A percentile compares a stretch with the other conserved stretches of the same genome.
Evolutionary conservation across 2,329 filamentous ascomycete genomes (phyloP).

Genomic region (Calonectria pseudoreteaudii): DNA sequence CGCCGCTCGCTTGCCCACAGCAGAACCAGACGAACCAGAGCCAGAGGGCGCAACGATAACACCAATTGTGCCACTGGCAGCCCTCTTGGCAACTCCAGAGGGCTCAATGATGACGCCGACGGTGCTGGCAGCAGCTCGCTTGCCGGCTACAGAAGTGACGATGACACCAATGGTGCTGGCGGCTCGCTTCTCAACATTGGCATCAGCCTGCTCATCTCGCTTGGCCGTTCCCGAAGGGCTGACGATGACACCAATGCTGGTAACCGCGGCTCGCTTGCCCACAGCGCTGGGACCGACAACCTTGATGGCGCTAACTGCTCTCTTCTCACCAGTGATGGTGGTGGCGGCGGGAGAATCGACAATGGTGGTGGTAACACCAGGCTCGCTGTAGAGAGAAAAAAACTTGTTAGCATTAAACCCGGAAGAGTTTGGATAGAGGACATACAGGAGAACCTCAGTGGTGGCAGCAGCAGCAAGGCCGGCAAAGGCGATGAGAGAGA

Average conservation of each 20-base stretch:
- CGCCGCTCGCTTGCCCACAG: neutral
- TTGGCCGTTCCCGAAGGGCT: neutral
- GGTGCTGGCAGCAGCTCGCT: neutral
- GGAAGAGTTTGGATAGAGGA: no score
- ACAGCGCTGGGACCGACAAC: neutral
- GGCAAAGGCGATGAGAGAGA: constrained; percentile 36
- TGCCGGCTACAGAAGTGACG: neutral
- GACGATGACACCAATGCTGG: neutral
- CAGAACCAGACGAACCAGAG: neutral
- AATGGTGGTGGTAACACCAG: neutral
- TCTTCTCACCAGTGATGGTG: neutral
- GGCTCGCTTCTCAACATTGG: neutral
- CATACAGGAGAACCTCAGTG: neutral
- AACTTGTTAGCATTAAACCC: neutral
- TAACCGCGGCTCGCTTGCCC: neutral
- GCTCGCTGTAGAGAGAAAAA: neutral
- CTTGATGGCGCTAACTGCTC: neutral
- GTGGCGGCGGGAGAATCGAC: neutral
- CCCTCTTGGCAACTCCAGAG: neutral
- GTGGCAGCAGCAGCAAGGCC: neutral
- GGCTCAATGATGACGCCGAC: neutral
- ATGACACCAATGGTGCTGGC: neutral
- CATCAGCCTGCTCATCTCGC: neutral
- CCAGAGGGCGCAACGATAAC: neutral
- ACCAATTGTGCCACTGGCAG: neutral